Evolutionary conservation across 1,139 yeast species (phyloP).

Genomic region (Tardiomyces blankii): DNA sequence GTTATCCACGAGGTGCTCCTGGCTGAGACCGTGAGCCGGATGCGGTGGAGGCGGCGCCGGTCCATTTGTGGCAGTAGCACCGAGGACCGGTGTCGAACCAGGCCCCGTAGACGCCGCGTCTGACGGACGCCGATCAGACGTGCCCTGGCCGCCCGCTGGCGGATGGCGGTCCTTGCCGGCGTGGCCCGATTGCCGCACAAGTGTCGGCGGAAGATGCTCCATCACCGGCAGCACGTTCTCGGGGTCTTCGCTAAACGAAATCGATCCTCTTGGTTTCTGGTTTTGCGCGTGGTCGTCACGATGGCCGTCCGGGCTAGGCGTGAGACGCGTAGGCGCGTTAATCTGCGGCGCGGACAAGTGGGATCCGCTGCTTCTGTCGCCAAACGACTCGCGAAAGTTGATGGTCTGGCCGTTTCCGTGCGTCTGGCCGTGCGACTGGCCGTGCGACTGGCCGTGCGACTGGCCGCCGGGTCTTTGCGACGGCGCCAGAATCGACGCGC

Average conservation of each 20-base stretch:
- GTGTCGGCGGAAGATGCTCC: neutral
- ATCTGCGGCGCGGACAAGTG: no score
- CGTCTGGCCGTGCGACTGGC: no score
- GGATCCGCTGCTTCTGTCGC: no score
- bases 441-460: no score
- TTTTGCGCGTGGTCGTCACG: neutral
- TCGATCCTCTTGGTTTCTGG: neutral
- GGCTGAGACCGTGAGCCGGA: neutral
- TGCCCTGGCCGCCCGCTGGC: neutral
- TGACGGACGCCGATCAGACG: neutral
- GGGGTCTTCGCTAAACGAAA: neutral
- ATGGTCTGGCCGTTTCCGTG: no score
- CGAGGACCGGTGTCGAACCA: no score
- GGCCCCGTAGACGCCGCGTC: neutral
- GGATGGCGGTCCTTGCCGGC: neutral
- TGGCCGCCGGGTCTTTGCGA: no score
- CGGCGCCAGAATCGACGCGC: no score
- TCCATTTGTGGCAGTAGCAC: no score
- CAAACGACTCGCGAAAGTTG: no score
- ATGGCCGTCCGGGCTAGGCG: no score
- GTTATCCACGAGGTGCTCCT: neutral
- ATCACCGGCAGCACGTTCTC: neutral
- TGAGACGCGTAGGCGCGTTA: no score
- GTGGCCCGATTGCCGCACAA: neutral
- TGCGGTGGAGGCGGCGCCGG: neutral